These are phyloP conservation scores for Penicillium cosmopolitanum DNA, from an alignment of 495 filamentous ascomycete species.

Conservation along the genomic window DNA sequence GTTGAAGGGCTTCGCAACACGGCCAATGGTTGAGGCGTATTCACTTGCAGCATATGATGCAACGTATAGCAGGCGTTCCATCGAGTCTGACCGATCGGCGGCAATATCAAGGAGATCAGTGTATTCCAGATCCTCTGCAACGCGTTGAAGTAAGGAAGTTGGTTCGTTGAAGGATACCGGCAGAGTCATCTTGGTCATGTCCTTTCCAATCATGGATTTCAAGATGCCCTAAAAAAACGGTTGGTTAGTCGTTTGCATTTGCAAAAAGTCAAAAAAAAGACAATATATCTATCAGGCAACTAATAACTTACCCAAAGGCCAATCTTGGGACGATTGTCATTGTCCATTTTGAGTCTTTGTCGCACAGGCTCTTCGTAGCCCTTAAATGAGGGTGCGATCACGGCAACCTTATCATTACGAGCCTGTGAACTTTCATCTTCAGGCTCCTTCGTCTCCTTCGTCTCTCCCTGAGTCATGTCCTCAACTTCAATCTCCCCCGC, in stretches of 20 bases:
- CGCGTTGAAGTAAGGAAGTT: constrained; percentile 93
- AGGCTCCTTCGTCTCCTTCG: constrained; percentile 48
- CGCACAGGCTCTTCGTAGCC: constrained; percentile 90
- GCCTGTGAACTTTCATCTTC: constrained; percentile 50
- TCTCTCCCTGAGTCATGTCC: constrained; percentile 50
- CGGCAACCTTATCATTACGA: constrained; percentile 50
- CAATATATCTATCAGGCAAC: background rate
- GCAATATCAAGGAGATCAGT: constrained; percentile 90
- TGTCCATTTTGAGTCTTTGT: constrained; percentile 81
- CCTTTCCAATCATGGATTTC: constrained; percentile 99
- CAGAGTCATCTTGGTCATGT: constrained; percentile 99
- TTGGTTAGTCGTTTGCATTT: background rate
- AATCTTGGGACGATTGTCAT: constrained; percentile 90
- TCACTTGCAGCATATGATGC: constrained; percentile 94
- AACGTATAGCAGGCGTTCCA: constrained; percentile 94
- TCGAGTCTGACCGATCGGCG: constrained; percentile 80
- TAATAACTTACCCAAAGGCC: constrained; percentile 81
- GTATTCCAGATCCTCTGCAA: constrained; percentile 97
- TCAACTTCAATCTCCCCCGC: constrained; percentile 86
- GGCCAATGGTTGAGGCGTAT: constrained; percentile 94
- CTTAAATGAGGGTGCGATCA: constrained; percentile 76
- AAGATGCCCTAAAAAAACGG: constrained; percentile 74
- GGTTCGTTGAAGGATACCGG: constrained; percentile 99
- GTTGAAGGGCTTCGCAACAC: constrained; percentile 98
- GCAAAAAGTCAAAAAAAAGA: background rate